phyloP scores from a whole-genome alignment of 2,329 filamentous ascomycete genomes.

The Aspergillus fumigatiaffinis region DNA sequence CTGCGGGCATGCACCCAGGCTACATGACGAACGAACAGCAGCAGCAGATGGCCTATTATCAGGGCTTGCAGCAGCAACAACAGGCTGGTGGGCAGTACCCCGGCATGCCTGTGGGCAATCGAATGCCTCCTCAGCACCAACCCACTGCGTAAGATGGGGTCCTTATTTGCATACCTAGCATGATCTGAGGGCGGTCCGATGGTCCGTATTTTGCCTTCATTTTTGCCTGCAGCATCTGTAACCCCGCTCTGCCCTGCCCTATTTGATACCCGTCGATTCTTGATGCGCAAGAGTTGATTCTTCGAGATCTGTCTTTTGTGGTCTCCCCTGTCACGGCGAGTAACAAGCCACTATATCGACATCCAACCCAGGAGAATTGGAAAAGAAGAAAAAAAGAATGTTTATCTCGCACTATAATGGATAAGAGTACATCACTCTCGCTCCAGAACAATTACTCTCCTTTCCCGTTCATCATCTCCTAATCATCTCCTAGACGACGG shows the following conservation, averaged over 20 bases:
- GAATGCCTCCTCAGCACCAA: slow-evolving; percentile 78
- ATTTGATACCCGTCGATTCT: slow-evolving; percentile 36
- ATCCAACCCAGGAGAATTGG: slow-evolving; percentile 11
- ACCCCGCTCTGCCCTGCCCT: slow-evolving; percentile 24
- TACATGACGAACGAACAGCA: slow-evolving; percentile 64
- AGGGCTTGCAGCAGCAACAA: slow-evolving; percentile 71
- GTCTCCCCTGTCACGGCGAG: slow-evolving; percentile 10
- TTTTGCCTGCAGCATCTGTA: slow-evolving; percentile 18
- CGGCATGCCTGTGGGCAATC: slow-evolving; percentile 68
- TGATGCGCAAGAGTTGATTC: slow-evolving; percentile 20
- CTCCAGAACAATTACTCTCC: slow-evolving; percentile 24
- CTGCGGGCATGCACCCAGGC: slow-evolving; percentile 67
- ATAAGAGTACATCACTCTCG: slow-evolving; percentile 28
- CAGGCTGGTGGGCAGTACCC: slow-evolving; percentile 66
- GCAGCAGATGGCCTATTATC: slow-evolving; percentile 77
- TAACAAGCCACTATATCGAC: slow-evolving; percentile 11
- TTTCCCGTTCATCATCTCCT: slow-evolving; percentile 28
- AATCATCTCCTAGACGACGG: slow-evolving; percentile 32
- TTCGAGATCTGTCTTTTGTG: slow-evolving; percentile 13
- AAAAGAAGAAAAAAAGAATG: slow-evolving; percentile 18
- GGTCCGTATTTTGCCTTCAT: slow-evolving; percentile 24
- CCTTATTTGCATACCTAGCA: slow-evolving; percentile 9
- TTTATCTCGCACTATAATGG: slow-evolving; percentile 19
- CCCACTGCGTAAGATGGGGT: slow-evolving; percentile 62
- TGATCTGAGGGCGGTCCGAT: slow-evolving; percentile 21